These are phyloP conservation scores for Porcisia hertigi DNA, from an alignment of 208 protist species.

Conservation along the genomic window DNA sequence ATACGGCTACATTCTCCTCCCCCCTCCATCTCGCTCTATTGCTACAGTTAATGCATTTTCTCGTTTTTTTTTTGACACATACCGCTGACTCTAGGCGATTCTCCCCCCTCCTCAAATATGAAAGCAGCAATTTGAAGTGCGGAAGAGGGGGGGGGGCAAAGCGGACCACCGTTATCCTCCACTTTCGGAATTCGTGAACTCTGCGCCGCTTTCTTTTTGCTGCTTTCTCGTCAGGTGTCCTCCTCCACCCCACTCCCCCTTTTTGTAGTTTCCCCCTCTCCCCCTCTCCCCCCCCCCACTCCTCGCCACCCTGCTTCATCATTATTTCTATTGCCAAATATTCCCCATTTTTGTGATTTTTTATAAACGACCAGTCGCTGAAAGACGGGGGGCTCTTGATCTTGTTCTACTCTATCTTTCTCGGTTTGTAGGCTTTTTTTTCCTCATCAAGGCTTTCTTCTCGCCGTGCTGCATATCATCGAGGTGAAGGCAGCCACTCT, in stretches of 20 bases:
- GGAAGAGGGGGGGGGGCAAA: neutral
- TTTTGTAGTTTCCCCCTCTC: neutral
- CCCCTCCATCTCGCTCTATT: neutral
- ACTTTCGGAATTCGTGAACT: neutral
- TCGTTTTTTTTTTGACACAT: neutral
- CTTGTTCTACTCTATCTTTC: too few relatives aligned
- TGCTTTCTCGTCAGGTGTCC: too few relatives aligned
- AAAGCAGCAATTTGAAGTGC: neutral
- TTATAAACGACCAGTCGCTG: too few relatives aligned
- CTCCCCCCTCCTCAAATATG: neutral
- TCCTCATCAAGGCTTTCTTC: too few relatives aligned
- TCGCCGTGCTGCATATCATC: too few relatives aligned
- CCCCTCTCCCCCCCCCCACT: neutral
- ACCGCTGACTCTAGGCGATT: neutral
- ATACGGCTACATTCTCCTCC: too few relatives aligned
- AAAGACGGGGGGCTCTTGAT: too few relatives aligned
- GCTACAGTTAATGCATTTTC: neutral
- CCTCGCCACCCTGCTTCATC: neutral
- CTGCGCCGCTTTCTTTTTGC: too few relatives aligned
- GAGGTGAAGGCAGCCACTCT: too few relatives aligned
- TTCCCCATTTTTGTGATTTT: too few relatives aligned
- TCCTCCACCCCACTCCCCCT: neutral
- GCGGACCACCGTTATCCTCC: neutral
- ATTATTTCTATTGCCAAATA: neutral
- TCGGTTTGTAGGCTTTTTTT: too few relatives aligned